phyloP scores from a whole-genome alignment of 371 early-diverging fungal species.

The Ordospora colligata region DNA sequence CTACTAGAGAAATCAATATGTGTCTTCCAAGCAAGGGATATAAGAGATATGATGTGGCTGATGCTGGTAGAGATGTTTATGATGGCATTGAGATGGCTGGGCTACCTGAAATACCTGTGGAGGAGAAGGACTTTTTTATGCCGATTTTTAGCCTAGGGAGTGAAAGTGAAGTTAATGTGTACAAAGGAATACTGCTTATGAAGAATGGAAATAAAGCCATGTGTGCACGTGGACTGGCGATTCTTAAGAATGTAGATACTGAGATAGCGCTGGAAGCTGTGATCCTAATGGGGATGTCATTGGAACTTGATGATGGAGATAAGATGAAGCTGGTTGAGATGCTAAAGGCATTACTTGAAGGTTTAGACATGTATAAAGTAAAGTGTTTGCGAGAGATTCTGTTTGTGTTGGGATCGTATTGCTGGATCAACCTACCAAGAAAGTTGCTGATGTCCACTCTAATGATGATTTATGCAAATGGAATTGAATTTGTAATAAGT shows the following conservation, averaged over 20 bases:
- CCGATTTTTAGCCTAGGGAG: neutral
- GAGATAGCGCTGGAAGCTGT: neutral
- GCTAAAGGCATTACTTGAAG: neutral
- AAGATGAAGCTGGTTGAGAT: neutral
- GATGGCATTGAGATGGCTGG: neutral
- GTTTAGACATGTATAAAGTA: neutral
- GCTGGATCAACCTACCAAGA: neutral
- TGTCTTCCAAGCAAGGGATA: neutral
- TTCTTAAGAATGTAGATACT: neutral
- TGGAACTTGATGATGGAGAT: neutral
- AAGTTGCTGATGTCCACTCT: neutral
- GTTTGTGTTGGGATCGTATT: conserved; percentile 10
- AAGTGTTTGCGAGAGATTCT: neutral
- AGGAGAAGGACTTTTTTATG: conserved; percentile 3
- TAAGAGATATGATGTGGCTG: neutral
- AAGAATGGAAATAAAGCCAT: neutral
- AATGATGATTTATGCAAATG: neutral
- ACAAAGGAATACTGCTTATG: neutral
- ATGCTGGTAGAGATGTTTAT: neutral
- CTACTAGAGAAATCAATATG: neutral
- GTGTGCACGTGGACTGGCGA: neutral
- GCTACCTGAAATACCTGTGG: neutral
- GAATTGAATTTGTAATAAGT: neutral
- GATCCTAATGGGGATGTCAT: neutral
- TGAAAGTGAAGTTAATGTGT: neutral